phyloP scores from a whole-genome alignment of 768 basidiomycete species.

The Lyophyllum decastes region DNA sequence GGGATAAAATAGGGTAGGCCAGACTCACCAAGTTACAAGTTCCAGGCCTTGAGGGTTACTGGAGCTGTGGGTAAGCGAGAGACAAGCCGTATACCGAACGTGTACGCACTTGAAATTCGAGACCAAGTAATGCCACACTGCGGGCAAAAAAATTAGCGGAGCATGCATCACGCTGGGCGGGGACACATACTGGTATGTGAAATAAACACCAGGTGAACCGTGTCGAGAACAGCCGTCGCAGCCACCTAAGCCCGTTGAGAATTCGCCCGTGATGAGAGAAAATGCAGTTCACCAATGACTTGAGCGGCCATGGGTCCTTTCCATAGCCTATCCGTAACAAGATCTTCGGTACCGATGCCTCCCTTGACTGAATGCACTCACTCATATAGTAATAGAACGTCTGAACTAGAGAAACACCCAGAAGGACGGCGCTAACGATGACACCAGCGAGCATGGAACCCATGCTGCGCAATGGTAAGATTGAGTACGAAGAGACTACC shows the following conservation, averaged over 20 bases:
- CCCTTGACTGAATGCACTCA: neutral
- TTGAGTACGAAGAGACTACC: too few species aligned
- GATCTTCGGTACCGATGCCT: too few species aligned
- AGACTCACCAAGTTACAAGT: constrained; percentile 27
- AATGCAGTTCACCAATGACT: constrained; percentile 8
- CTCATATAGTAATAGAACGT: constrained; percentile 21
- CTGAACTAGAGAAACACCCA: constrained; percentile 21
- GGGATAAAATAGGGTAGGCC: neutral
- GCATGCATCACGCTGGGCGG: neutral
- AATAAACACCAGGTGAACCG: constrained; percentile 48
- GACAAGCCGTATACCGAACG: neutral
- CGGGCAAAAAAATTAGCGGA: neutral
- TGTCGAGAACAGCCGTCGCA: constrained; percentile 43
- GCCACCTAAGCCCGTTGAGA: constrained; percentile 30
- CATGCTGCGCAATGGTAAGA: constrained; percentile 10
- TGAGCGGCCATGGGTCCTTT: constrained; percentile 19
- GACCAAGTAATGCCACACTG: constrained; percentile 21
- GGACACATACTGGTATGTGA: constrained; percentile 41
- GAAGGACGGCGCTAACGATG: constrained; percentile 19
- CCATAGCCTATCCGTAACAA: constrained; percentile 11
- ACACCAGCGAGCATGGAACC: constrained; percentile 20
- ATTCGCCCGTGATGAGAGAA: neutral
- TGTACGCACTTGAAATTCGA: constrained; percentile 18
- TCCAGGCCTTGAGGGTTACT: constrained; percentile 26
- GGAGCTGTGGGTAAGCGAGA: neutral